phyloP scores from a whole-genome alignment of 257 asterid species.

The Solanum virginianum region DNA sequence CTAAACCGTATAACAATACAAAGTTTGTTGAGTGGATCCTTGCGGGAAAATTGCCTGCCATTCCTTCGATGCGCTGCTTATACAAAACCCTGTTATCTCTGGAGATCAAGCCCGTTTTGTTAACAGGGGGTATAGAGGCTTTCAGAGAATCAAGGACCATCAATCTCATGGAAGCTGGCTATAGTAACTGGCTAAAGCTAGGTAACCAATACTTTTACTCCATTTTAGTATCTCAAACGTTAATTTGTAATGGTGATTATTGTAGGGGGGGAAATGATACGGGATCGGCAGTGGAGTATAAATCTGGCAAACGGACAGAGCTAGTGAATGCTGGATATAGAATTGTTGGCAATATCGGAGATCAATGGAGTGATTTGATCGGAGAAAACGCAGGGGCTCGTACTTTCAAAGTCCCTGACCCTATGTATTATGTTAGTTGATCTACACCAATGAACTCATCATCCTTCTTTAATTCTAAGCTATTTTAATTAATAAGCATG shows the following conservation, averaged over 20 bases:
- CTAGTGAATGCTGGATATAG: constrained; percentile 15
- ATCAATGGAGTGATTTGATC: constrained; percentile 25
- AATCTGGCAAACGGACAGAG: constrained; percentile 11
- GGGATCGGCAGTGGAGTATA: constrained; percentile 3
- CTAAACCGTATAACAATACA: constrained; percentile 23
- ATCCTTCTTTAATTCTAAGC: not conserved
- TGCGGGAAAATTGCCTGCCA: constrained; percentile 31
- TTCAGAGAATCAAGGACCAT: not conserved
- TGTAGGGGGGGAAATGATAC: constrained; percentile 13
- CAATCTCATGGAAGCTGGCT: constrained; percentile 36
- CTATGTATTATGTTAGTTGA: constrained; percentile 14
- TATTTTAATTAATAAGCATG: not conserved
- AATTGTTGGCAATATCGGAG: constrained; percentile 21
- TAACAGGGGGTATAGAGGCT: constrained; percentile 21
- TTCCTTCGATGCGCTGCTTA: constrained; percentile 20
- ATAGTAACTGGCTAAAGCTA: constrained; percentile 31
- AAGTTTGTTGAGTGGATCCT: constrained; percentile 30
- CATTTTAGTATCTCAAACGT: too few species aligned
- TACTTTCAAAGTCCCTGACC: constrained; percentile 22
- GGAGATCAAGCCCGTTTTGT: constrained; percentile 24
- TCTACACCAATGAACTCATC: not conserved
- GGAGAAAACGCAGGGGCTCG: constrained; percentile 12
- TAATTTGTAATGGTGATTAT: not conserved
- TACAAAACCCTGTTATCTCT: constrained; percentile 15
- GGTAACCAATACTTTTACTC: constrained; percentile 2